Conservation (phyloP, 1,284 basidiomycete species). For the Malassezia furfur region DNA sequence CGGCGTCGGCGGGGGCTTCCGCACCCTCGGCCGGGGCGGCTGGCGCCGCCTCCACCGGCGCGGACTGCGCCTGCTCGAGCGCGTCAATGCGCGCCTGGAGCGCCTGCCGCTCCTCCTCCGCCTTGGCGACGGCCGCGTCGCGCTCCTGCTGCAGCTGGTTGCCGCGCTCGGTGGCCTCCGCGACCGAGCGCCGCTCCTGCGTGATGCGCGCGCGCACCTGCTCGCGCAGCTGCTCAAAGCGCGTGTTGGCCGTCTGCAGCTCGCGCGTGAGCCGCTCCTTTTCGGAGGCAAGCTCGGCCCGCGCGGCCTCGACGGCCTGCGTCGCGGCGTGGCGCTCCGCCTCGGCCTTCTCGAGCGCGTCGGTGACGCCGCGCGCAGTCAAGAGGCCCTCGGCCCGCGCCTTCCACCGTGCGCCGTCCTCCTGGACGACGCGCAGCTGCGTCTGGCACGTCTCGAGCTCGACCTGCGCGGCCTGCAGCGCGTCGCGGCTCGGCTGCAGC, state of each 20-base stretch:
- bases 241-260: slow-evolving; percentile 23
- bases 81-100: slow-evolving; percentile 32
- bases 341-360: slow-evolving; percentile 49
- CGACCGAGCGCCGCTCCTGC: slow-evolving; percentile 27
- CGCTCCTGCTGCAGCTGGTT: slow-evolving; percentile 49
- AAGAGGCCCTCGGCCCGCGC: slow-evolving; percentile 69
- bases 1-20: slow-evolving; percentile 6
- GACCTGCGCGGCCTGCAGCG: slow-evolving; percentile 60
- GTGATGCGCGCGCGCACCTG: slow-evolving; percentile 35
- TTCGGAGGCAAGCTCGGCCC: slow-evolving; percentile 19
- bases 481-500: slow-evolving; percentile 66
- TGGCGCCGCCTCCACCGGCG: slow-evolving; percentile 23
- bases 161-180: slow-evolving; percentile 49
- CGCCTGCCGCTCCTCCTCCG: slow-evolving; percentile 20
- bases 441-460: slow-evolving; percentile 64
- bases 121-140: slow-evolving; percentile 21
- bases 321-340: slow-evolving; percentile 32
- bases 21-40: slow-evolving; percentile 24
- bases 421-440: slow-evolving; percentile 64
- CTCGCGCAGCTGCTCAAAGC: slow-evolving; percentile 37
- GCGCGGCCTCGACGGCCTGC: slow-evolving; percentile 22
- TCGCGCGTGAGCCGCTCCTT: slow-evolving; percentile 13
- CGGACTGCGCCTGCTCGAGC: slow-evolving; percentile 18
- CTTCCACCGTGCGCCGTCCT: slow-evolving; percentile 74
- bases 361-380: slow-evolving; percentile 74